Conservation (phyloP, 257 asterid genomes). For the Craterostigma plantagineum region DNA sequence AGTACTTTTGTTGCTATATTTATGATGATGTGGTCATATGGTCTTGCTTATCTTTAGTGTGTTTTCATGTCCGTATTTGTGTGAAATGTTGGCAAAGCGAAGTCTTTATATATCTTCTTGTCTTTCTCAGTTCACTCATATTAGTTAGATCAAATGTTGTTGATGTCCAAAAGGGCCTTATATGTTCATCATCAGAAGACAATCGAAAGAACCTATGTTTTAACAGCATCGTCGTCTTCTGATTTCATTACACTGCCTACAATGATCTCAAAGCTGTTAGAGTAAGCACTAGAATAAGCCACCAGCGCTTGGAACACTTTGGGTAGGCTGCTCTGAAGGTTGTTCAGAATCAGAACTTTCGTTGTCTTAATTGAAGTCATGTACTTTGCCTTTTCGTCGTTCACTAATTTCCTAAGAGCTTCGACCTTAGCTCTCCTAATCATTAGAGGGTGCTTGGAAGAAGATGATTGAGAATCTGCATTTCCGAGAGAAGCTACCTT, state of each 20-base stretch:
- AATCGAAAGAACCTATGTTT: not conserved
- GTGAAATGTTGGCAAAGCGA: no score
- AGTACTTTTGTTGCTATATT: no score
- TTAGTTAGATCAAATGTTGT: no score
- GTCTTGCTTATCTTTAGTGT: no score
- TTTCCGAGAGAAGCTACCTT: conserved; percentile 22
- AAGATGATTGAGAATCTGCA: conserved; percentile 12
- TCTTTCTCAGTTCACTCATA: no score
- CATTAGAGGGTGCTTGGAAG: conserved; percentile 42
- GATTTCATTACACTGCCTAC: conserved; percentile 12
- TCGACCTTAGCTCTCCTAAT: conserved; percentile 49
- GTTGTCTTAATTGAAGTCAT: conserved; percentile 26
- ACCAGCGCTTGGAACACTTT: conserved; percentile 39
- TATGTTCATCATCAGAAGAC: no score
- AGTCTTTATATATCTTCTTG: no score
- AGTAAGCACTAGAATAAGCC: conserved; percentile 35
- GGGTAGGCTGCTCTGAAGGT: conserved; percentile 54
- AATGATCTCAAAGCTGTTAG: conserved; percentile 27
- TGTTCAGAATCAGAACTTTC: conserved; percentile 35
- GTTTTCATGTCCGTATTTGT: no score
- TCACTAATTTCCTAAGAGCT: conserved; percentile 24
- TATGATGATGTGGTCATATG: no score
- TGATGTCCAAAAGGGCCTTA: no score
- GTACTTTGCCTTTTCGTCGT: conserved; percentile 38
- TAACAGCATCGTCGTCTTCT: conserved; percentile 17